Evolutionary conservation across 1,139 yeast species (phyloP).

Genomic region (Pichia sp.): DNA sequence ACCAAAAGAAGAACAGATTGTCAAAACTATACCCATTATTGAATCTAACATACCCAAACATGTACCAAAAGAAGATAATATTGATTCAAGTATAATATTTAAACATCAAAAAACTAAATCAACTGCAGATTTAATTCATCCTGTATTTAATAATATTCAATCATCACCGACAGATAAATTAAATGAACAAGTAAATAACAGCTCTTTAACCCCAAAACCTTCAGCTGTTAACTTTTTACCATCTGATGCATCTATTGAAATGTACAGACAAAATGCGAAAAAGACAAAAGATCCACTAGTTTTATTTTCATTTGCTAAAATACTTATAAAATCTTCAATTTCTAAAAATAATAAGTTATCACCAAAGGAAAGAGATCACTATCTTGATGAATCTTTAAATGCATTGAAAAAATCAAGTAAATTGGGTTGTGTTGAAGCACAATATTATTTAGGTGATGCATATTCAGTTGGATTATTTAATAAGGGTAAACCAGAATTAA

Average conservation of each 20-base stretch:
- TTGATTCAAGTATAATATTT: background rate
- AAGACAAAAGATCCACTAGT: slow-evolving; percentile 80
- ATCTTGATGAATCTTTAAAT: slow-evolving; percentile 68
- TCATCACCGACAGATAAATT: background rate
- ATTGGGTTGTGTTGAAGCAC: slow-evolving; percentile 84
- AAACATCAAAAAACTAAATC: slow-evolving; percentile 7
- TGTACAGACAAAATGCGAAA: slow-evolving; percentile 80
- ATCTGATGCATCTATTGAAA: slow-evolving; percentile 76
- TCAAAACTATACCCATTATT: background rate
- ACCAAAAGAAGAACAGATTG: background rate
- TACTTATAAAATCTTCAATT: slow-evolving; percentile 22
- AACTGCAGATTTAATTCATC: slow-evolving; percentile 8
- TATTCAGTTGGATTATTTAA: slow-evolving; percentile 72
- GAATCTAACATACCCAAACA: background rate
- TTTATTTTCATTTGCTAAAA: slow-evolving; percentile 82
- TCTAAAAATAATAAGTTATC: slow-evolving; percentile 11
- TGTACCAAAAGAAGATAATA: background rate
- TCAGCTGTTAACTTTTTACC: slow-evolving; percentile 45
- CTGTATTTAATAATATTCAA: slow-evolving; percentile 3
- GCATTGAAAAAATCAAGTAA: slow-evolving; percentile 70
- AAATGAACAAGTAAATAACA: background rate
- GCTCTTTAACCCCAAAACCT: background rate
- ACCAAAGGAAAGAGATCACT: slow-evolving; percentile 36
- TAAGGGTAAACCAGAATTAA: slow-evolving; percentile 66
- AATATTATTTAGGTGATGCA: slow-evolving; percentile 83